These are phyloP conservation scores for Wallacemonas collosoma DNA, from an alignment of 208 protist genomes.

Conservation along the genomic window DNA sequence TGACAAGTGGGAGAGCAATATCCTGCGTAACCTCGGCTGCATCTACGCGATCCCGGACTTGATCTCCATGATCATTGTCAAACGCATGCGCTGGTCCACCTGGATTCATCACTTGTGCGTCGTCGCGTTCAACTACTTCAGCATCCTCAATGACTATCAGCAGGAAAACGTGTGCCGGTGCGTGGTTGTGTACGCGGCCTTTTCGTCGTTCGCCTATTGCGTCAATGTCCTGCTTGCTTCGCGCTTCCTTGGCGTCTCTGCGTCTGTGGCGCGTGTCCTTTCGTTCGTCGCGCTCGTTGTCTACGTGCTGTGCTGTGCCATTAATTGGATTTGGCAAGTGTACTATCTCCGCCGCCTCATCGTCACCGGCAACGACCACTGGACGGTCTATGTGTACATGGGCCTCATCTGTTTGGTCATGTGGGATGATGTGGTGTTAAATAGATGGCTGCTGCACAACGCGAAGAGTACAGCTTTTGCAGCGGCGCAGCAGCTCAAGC, in stretches of 20 bases:
- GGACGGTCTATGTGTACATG: constrained; percentile 89
- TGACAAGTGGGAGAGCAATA: constrained; percentile 85
- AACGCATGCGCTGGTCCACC: constrained; percentile 90
- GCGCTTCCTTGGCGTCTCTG: constrained; percentile 81
- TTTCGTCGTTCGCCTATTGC: constrained; percentile 91
- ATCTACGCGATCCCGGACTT: constrained; percentile 94
- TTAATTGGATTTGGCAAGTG: constrained; percentile 92
- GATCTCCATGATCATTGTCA: constrained; percentile 90
- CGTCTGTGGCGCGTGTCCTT: constrained; percentile 59
- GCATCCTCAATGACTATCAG: constrained; percentile 87
- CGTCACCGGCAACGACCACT: constrained; percentile 55
- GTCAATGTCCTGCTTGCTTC: constrained; percentile 93
- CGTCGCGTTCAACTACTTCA: constrained; percentile 91
- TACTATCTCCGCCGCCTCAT: constrained; percentile 86
- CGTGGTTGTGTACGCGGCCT: constrained; percentile 92
- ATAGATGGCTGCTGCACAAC: constrained; percentile 76
- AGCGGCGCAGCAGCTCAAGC: constrained; percentile 49
- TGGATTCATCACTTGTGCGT: constrained; percentile 91
- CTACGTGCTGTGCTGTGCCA: constrained; percentile 81
- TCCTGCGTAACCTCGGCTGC: constrained; percentile 90
- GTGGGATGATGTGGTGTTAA: constrained; percentile 84
- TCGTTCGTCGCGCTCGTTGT: constrained; percentile 80
- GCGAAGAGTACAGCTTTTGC: constrained; percentile 70
- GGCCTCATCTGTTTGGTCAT: constrained; percentile 79
- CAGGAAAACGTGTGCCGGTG: constrained; percentile 88